Evolutionary conservation across 2,329 filamentous ascomycete genomes (phyloP).

Genomic region (Pseudocercospora fijiensis): DNA sequence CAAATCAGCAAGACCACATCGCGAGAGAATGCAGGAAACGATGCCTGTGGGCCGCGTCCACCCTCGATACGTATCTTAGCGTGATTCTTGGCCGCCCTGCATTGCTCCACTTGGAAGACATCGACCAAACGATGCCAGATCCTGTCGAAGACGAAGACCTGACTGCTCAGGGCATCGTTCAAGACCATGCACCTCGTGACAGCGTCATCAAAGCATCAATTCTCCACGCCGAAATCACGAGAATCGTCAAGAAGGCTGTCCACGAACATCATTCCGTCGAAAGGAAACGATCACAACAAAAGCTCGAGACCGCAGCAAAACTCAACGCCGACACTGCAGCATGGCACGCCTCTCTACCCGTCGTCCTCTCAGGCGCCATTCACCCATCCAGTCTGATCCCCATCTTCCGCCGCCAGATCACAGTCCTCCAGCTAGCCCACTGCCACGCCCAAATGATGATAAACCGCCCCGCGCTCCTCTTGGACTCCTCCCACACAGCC

Average conservation of each 20-base stretch:
- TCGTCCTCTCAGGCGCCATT: constrained; percentile 47
- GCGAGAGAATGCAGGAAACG: constrained; percentile 39
- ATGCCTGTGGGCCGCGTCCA: constrained; percentile 42
- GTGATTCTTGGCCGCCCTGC: constrained; percentile 42
- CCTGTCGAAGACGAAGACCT: constrained; percentile 37
- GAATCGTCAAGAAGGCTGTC: constrained; percentile 33
- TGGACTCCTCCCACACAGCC: constrained; percentile 34
- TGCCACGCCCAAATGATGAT: constrained; percentile 58
- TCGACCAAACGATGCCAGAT: constrained; percentile 34
- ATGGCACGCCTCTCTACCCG: constrained; percentile 50
- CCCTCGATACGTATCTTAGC: constrained; percentile 43
- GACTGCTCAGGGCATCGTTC: constrained; percentile 10
- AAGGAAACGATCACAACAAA: constrained; percentile 23
- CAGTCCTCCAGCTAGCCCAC: constrained; percentile 55
- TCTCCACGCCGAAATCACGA: constrained; percentile 33
- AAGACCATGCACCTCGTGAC: constrained; percentile 26
- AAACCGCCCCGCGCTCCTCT: constrained; percentile 53
- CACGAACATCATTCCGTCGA: constrained; percentile 32
- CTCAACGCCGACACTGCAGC: constrained; percentile 45
- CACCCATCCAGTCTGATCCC: constrained; percentile 49
- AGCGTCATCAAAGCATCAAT: constrained; percentile 38
- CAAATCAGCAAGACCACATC: constrained; percentile 26
- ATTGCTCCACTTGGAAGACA: constrained; percentile 39
- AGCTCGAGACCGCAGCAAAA: constrained; percentile 38
- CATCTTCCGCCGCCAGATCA: constrained; percentile 55